Evolutionary conservation across 257 asterid species (phyloP).

Genomic region (Ehretia macrophylla): DNA sequence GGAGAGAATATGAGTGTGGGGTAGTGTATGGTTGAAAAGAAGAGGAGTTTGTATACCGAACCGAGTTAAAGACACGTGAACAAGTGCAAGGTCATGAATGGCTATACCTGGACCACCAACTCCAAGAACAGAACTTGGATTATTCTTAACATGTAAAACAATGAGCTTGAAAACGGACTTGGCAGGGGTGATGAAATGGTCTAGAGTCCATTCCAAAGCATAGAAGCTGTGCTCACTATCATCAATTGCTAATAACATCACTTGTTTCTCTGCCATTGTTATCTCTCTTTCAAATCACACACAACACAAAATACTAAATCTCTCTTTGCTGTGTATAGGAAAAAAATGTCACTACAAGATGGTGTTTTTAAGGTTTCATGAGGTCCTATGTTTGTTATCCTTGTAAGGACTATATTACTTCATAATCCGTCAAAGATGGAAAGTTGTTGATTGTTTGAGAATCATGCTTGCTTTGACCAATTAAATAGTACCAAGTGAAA

Average conservation of each 20-base stretch:
- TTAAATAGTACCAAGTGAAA: neutral
- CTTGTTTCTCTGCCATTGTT: constrained; percentile 22
- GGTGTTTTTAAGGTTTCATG: neutral
- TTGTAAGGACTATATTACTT: too few species aligned
- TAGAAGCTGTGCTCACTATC: constrained; percentile 40
- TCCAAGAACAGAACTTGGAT: constrained; percentile 24
- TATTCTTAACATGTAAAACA: constrained; percentile 24
- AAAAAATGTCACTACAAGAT: too few species aligned
- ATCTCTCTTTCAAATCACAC: neutral
- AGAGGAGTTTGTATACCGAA: too few species aligned
- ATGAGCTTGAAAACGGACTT: constrained; percentile 24
- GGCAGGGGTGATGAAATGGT: constrained; percentile 22
- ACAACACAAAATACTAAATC: neutral
- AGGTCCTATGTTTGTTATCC: neutral
- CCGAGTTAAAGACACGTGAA: too few species aligned
- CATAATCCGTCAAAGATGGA: neutral
- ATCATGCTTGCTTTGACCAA: neutral
- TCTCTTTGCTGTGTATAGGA: neutral
- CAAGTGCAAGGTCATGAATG: too few species aligned
- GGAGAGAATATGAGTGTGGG: too few species aligned
- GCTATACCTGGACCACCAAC: constrained; percentile 35
- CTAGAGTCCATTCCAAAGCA: constrained; percentile 38
- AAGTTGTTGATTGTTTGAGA: neutral
- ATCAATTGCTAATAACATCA: constrained; percentile 34
- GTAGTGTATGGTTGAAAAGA: too few species aligned